Evolutionary conservation across 2,329 filamentous ascomycete genomes (phyloP), one percentile per base, ranked within the genome.

Genomic region (Colletotrichum plurivorum): DNA sequence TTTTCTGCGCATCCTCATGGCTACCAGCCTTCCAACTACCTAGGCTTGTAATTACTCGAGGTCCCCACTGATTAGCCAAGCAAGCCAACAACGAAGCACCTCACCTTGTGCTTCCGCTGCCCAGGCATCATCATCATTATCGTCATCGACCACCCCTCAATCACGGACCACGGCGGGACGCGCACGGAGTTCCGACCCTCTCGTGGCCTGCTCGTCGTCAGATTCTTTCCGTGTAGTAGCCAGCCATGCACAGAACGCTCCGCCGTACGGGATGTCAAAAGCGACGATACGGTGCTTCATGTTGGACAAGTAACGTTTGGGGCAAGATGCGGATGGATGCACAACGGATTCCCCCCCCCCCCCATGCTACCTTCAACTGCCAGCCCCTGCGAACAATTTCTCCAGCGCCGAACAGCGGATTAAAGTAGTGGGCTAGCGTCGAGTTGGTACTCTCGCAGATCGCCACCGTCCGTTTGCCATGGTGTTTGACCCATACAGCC

Each of bases 351-450:
- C 20, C 16, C 20, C 20, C 5, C n/a, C n/a, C n/a, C n/a, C n/a
- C n/a, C n/a, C n/a, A 49, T 22, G 46, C 41, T 36, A 10, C 41
- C 43, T 16, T 2, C 49, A 18, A 9, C 18, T 51, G 48, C 41
- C 16, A 45, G 18, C n/a, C 10, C 20, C n/a, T 22, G 46, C 15
- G 4, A 20, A 2, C 1, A 49, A 25, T 20, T n/a, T 18, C n/a
- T n/a, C 58, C 49, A 22, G n/a, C 16, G 48, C 43, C 49, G 56
- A 48, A 52, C 27, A 49, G 57, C 66, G 51, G 36, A 69, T 65
- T 65, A 69, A 65, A 62, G 61, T 69, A 59, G 61, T 64, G 61
- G 65, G 39, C 48, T 54, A 43, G 66, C 41, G 65, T 69, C 51
- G 49, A 49, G 25, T 54, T 53, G 60, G 45, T 53, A 53, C 18